Evolutionary conservation across 306 rosid genomes (phyloP).

Genomic region (Bauhinia variegata): DNA sequence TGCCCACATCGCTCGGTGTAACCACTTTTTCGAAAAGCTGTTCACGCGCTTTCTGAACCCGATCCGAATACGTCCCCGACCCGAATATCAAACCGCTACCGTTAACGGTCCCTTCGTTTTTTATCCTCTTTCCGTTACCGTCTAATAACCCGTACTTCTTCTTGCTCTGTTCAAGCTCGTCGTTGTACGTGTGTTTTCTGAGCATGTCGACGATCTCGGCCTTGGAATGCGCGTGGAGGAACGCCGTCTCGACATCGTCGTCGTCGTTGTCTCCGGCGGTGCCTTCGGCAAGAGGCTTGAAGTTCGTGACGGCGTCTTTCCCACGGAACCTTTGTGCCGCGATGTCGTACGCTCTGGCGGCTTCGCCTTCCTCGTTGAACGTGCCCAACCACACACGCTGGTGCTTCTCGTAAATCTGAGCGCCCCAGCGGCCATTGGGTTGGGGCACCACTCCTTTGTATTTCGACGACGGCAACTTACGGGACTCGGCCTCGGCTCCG

Average conservation of each 20-base stretch:
- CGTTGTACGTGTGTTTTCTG: slow-evolving; percentile 88
- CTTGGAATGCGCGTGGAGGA: slow-evolving; percentile 78
- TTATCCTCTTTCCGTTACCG: slow-evolving; percentile 21
- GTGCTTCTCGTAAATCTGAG: slow-evolving; percentile 99
- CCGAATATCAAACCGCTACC: background rate
- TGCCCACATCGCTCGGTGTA: slow-evolving; percentile 96
- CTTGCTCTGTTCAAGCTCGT: slow-evolving; percentile 85
- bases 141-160: slow-evolving; percentile 49
- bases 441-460: slow-evolving; percentile 98
- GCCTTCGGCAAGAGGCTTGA: slow-evolving; percentile 50
- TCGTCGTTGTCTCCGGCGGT: slow-evolving; percentile 2
- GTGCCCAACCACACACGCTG: slow-evolving; percentile 98
- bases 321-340: slow-evolving; percentile 94
- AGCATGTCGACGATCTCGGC: slow-evolving; percentile 96
- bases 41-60: slow-evolving; percentile 57
- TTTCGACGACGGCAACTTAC: slow-evolving; percentile 82
- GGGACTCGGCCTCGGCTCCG: slow-evolving; percentile 73
- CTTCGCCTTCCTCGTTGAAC: slow-evolving; percentile 88
- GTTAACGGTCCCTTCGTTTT: background rate
- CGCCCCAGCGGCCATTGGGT: slow-evolving; percentile 99
- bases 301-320: slow-evolving; percentile 87
- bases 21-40: slow-evolving; percentile 84
- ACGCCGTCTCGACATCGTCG: slow-evolving; percentile 56
- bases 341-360: slow-evolving; percentile 85
- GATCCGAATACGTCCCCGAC: background rate